Conservation (phyloP, 495 filamentous ascomycete species). For the Aspergillus campestris region DNA sequence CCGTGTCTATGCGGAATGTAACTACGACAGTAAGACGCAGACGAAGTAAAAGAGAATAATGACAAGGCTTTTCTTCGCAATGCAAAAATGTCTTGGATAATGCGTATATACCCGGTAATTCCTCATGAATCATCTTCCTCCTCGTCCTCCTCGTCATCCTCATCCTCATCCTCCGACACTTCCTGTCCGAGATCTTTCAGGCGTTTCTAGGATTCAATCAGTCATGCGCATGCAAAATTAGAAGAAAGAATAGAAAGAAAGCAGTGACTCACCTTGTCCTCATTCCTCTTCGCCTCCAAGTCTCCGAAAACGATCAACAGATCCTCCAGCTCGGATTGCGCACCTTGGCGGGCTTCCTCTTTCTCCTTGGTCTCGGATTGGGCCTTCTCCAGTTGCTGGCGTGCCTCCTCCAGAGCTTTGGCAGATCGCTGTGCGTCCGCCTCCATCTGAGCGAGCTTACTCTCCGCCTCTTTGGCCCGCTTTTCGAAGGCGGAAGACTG, state of each 20-base stretch:
- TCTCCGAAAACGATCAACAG: conserved; percentile 83
- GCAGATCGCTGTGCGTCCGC: conserved; percentile 14
- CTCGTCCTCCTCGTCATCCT: conserved; percentile 55
- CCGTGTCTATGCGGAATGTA: too few species aligned
- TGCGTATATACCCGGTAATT: too few species aligned
- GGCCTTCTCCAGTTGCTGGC: conserved; percentile 19
- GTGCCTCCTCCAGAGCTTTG: conserved; percentile 13
- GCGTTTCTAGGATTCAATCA: conserved; percentile 47
- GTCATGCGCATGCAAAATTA: background rate
- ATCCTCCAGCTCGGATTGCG: conserved; percentile 72
- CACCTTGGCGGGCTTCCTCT: conserved; percentile 55
- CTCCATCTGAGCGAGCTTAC: conserved; percentile 34
- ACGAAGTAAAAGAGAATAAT: too few species aligned
- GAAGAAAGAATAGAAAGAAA: background rate
- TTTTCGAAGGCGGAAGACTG: conserved; percentile 42
- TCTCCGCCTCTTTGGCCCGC: conserved; percentile 38
- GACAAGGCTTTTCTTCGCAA: too few species aligned
- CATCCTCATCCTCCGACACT: conserved; percentile 73
- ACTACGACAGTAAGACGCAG: too few species aligned
- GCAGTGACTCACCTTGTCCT: conserved; percentile 61
- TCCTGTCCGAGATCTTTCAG: conserved; percentile 63
- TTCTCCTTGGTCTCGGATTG: conserved; percentile 35
- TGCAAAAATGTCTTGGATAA: background rate
- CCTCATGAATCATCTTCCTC: conserved; percentile 41
- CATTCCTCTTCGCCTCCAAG: conserved; percentile 71